These are phyloP conservation scores for Magnusiomyces magnusii DNA, from an alignment of 1,139 yeast genomes.

Conservation along the genomic window DNA sequence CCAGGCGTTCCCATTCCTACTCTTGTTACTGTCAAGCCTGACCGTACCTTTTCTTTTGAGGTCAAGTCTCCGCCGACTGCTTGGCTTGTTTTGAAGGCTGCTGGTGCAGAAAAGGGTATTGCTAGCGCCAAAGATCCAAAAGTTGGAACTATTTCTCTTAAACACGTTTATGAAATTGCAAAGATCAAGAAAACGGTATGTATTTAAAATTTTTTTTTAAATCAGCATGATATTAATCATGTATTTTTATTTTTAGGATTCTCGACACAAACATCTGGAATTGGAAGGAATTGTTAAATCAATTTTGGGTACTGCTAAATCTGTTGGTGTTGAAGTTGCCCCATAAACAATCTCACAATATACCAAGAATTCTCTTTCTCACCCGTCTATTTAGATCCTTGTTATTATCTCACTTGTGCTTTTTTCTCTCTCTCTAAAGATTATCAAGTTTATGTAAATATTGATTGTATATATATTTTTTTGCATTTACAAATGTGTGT, in stretches of 20 bases:
- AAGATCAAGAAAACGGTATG: slow-evolving; percentile 67
- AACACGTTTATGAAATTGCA: slow-evolving; percentile 93
- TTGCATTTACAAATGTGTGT: too few species aligned
- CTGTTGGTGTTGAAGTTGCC: slow-evolving; percentile 78
- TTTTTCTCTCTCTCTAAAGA: neutral
- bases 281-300: slow-evolving; percentile 74
- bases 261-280: slow-evolving; percentile 62
- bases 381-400: too few species aligned
- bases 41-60: slow-evolving; percentile 78
- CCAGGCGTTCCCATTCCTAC: slow-evolving; percentile 93
- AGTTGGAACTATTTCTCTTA: slow-evolving; percentile 71
- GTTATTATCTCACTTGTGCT: too few species aligned
- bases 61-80: slow-evolving; percentile 91
- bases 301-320: slow-evolving; percentile 77
- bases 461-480: neutral
- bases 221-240: neutral
- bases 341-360: slow-evolving; percentile 35
- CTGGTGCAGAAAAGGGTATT: slow-evolving; percentile 77
- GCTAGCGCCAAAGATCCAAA: slow-evolving; percentile 46
- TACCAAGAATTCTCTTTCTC: neutral
- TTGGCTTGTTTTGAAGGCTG: slow-evolving; percentile 76
- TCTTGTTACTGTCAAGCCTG: slow-evolving; percentile 76
- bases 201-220: too few species aligned
- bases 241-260: slow-evolving; percentile 40
- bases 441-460: neutral